Evolutionary conservation across 1,139 yeast species (phyloP).

Genomic region (Yarrowia galli): DNA sequence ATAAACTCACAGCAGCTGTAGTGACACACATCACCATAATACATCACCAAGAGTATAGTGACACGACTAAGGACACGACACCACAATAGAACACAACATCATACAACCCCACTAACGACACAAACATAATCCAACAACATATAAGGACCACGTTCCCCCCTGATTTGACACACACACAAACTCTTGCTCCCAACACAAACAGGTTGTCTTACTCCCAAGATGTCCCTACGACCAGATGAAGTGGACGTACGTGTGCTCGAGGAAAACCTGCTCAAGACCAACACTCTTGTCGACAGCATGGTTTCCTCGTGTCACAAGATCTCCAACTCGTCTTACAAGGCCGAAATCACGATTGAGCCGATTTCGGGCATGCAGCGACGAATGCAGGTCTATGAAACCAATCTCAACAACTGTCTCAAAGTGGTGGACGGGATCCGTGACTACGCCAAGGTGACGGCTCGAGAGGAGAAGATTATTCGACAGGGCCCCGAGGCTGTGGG

Average conservation of each 20-base stretch:
- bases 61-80: too few relatives aligned
- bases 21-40: slow-evolving; percentile 8
- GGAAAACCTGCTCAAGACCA: slow-evolving; percentile 70
- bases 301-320: slow-evolving; percentile 63
- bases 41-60: too few relatives aligned
- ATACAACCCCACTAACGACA: neutral
- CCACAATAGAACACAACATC: too few relatives aligned
- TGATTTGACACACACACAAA: too few relatives aligned
- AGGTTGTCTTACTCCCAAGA: neutral
- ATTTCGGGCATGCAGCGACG: slow-evolving; percentile 68
- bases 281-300: slow-evolving; percentile 63
- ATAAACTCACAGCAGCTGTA: slow-evolving; percentile 17
- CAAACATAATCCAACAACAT: too few relatives aligned
- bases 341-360: slow-evolving; percentile 73
- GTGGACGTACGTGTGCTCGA: slow-evolving; percentile 85
- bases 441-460: slow-evolving; percentile 59
- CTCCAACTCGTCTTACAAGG: slow-evolving; percentile 64
- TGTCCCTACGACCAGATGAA: slow-evolving; percentile 57
- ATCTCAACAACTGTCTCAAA: slow-evolving; percentile 62
- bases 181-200: neutral
- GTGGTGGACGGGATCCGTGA: slow-evolving; percentile 70
- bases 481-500: slow-evolving; percentile 46
- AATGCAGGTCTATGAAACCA: slow-evolving; percentile 62
- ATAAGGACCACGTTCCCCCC: too few relatives aligned
- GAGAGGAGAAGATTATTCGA: slow-evolving; percentile 44